A percentile compares a stretch with the other conserved stretches of the same genome.
These are phyloP conservation scores for Aureobasidium sp. DNA, from an alignment of 2,329 filamentous ascomycete species.

Conservation along the genomic window DNA sequence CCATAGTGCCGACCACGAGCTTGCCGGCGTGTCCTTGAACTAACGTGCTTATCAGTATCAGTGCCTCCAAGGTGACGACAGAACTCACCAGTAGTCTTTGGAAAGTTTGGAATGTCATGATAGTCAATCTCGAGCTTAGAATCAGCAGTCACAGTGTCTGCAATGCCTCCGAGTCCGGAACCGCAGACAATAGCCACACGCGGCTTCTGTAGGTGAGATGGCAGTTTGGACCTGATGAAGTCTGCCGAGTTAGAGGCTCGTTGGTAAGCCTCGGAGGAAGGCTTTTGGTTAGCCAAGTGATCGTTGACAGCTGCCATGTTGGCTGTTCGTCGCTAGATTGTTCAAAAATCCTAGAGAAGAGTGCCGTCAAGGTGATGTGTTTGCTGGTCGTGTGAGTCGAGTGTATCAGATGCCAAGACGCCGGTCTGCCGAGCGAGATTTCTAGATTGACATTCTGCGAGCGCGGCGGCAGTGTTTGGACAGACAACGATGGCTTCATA, in stretches of 20 bases:
- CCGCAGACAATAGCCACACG: constrained; percentile 59
- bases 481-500: constrained; percentile 36
- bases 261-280: constrained; percentile 28
- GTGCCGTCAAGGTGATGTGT: background rate
- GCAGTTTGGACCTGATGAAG: constrained; percentile 46
- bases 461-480: background rate
- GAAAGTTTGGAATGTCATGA: constrained; percentile 54
- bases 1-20: constrained; percentile 56
- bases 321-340: background rate
- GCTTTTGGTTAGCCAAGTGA: background rate
- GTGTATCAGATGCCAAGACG: background rate
- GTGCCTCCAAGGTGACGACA: background rate
- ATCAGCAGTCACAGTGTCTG: constrained; percentile 46
- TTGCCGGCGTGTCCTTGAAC: constrained; percentile 55
- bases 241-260: constrained; percentile 44
- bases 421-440: constrained; percentile 1
- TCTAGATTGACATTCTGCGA: constrained; percentile 7
- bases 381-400: constrained; percentile 11
- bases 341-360: background rate
- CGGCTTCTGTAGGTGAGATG: constrained; percentile 40
- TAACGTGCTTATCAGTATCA: constrained; percentile 18
- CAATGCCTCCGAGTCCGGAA: constrained; percentile 56
- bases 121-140: constrained; percentile 51
- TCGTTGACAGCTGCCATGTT: constrained; percentile 18
- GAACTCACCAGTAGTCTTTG: constrained; percentile 50